Evolutionary conservation across 2,329 filamentous ascomycete genomes (phyloP).

Genomic region (Trichoderma brevicompactum): DNA sequence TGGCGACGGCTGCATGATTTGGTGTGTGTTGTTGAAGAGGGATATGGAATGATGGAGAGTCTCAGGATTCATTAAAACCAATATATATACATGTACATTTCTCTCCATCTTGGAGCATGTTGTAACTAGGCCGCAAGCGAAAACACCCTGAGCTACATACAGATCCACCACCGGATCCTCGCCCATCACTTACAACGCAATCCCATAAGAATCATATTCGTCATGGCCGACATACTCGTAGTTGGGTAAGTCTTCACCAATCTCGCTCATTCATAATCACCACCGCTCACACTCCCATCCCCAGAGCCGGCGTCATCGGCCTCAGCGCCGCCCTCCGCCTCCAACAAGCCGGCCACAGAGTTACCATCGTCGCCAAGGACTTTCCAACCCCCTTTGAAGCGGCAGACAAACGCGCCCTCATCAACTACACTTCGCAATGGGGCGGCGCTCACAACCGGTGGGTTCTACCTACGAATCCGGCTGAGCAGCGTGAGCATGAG

Average conservation of each 20-base stretch:
- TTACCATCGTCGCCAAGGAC: slow-evolving; percentile 52
- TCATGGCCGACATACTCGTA: slow-evolving; percentile 36
- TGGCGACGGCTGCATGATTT: neutral
- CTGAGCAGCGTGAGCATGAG: slow-evolving; percentile 48
- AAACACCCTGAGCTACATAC: neutral
- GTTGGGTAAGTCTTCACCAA: slow-evolving; percentile 36
- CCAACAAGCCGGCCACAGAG: slow-evolving; percentile 44
- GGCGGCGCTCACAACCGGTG: slow-evolving; percentile 56
- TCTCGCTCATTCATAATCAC: neutral
- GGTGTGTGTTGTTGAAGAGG: neutral
- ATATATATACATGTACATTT: neutral
- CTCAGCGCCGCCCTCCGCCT: slow-evolving; percentile 51
- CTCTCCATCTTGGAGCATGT: no score
- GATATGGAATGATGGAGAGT: neutral
- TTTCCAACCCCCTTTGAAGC: slow-evolving; percentile 54
- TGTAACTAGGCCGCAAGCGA: no score
- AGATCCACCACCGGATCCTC: no score
- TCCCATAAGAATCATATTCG: neutral
- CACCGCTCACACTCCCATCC: neutral
- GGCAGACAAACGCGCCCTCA: slow-evolving; percentile 45
- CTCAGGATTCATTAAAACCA: neutral
- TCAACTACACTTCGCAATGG: slow-evolving; percentile 59
- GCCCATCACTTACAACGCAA: neutral
- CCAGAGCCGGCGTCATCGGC: slow-evolving; percentile 55
- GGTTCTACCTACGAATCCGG: slow-evolving; percentile 42